Evolutionary conservation across 2,329 filamentous ascomycete species (phyloP), one percentile per base, ranked within the genome.

Genomic region (Aspergillus proliferans): DNA sequence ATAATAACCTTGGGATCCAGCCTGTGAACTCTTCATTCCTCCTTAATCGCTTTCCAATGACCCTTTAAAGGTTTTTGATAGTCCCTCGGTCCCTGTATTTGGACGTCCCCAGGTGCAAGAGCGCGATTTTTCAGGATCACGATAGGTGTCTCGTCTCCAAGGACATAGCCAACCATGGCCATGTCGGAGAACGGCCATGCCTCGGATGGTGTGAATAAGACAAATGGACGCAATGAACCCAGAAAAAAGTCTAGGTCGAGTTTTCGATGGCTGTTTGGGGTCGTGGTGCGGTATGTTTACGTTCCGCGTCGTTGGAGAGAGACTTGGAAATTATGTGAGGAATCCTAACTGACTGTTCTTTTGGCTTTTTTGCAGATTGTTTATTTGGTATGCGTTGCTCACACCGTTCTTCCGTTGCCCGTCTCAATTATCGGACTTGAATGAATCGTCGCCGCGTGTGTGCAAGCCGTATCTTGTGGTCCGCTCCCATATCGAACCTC

Each of bases 391-490:
- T 67, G 79, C 84, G 33, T 83, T 97, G 55, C 69, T 90, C 52
- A 93, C 87, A 21, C 74, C 93, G 48, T 71, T 92, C 51, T 87
- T 98, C 67, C 82, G 85, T 52, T 98, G 92, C 68, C 92, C 92
- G 10, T 75, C 83, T 3, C 82, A 81, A 7, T 71, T 85, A 52
- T 79, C 84, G 24, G 78, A 82, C 22, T 81, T 93, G 61, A 80
- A 82, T 59, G 81, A 86, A 22, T 71, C 77, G 26, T 87, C 88
- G 1, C 87, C 91, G 1, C 78, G 74, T 55, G 80, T 97, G 53
- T 98, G 93, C 79, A 85, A 85, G 62, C 85, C 87, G 8, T 96
- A 96, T 60, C 63, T 85, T 30, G 70, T 78, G 78, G 86, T 73
- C 71, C 83, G 71, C 59, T 83, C 74, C 74, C 84, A 77, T 49